Base-by-base conservation (phyloP, 2,329 filamentous ascomycete genomes). In the Cladosporium sp. region DNA sequence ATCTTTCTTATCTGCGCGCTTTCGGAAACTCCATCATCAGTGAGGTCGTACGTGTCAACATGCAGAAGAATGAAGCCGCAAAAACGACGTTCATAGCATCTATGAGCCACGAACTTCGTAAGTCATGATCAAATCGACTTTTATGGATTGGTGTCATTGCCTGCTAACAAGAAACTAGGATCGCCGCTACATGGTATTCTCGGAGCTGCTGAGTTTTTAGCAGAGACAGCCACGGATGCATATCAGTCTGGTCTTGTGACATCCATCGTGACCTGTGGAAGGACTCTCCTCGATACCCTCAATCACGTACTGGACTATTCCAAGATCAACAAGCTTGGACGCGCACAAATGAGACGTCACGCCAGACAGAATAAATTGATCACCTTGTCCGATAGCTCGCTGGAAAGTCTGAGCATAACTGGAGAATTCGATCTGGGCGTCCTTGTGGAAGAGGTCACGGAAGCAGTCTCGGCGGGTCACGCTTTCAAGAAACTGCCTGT, bases 381-480 rank as follows among this genome's bases (percentile, higher is more conserved):
- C n/a, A 45, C 74, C 66, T 49, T 72, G 57, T 63, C 63, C 2
- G 67, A 68, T 43, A 61, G 64, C 6, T 58, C 56, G 1, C 38
- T 65, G 8, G 66, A 68, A 25, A 67, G 65, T 39, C 52, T 76
- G 61, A 66, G 70, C 56, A 60, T 72, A 34, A 71, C 71, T 5
- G 67, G 70, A 9, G 64, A 70, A 15, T 61, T 78, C 2, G 78
- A 82, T 61, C 67, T 82, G 0, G 75, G 74, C 5, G 68, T 76
- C 1, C 64, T 82, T 7, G 72, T 78, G 1, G 80, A 82, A 66
- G 81, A 83, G 61, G 81, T 82, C 0, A 77, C 80, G 4, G 82
- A 84, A 61, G 81, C 80, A 1, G 80, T 84, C 4, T 80, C 77
- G 56, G 73, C 81, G 3, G 82, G 82, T 0, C 79, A 83, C 40